Evolutionary conservation across 148 eudicot genomes (phyloP).

Genomic region (Cornus controversa): DNA sequence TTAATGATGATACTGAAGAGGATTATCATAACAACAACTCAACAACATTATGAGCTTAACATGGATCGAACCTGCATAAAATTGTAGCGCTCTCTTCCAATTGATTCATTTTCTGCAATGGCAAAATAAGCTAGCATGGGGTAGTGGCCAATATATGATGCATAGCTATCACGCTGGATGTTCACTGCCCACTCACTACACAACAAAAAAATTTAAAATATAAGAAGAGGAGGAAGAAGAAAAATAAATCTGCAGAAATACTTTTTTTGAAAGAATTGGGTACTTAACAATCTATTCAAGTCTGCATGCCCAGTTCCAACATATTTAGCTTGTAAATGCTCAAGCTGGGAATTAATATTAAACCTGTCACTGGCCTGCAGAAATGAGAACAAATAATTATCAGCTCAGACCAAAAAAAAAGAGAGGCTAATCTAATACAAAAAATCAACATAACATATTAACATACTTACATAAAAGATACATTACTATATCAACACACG

Average conservation of each 20-base stretch:
- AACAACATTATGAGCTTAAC: background rate
- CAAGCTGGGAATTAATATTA: constrained; percentile 95
- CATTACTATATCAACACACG: background rate
- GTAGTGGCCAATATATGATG: constrained; percentile 90
- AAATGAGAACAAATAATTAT: background rate
- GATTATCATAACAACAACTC: background rate
- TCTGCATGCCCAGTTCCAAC: constrained; percentile 98
- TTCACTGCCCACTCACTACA: constrained; percentile 96
- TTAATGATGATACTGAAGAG: background rate
- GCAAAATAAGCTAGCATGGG: constrained; percentile 92
- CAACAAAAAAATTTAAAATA: constrained; percentile 4
- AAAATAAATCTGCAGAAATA: background rate
- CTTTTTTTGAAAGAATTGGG: background rate
- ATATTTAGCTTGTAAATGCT: constrained; percentile 96
- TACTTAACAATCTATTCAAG: constrained; percentile 82
- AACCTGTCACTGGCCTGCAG: constrained; percentile 96
- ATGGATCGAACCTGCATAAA: constrained; percentile 75
- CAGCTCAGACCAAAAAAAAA: background rate
- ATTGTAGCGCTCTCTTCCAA: constrained; percentile 92
- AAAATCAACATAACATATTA: too few species aligned
- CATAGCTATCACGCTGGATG: constrained; percentile 93
- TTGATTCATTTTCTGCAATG: constrained; percentile 91
- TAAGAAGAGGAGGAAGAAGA: background rate
- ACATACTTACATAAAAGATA: background rate
- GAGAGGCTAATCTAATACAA: too few species aligned